Evolutionary conservation across 2,329 filamentous ascomycete genomes (phyloP).

Genomic region (Aspergillus pseudoglaucus): DNA sequence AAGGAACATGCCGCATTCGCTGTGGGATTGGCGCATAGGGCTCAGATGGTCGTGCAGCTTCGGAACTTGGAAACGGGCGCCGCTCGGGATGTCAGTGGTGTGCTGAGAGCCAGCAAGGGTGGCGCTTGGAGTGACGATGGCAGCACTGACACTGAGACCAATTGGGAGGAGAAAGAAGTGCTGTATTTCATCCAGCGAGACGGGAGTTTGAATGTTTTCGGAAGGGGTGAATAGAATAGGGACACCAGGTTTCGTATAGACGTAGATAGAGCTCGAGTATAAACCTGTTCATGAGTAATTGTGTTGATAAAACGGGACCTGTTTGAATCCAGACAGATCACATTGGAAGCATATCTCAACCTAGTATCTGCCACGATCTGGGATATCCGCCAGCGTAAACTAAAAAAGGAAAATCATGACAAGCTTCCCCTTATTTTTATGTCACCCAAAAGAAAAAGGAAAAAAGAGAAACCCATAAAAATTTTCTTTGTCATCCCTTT

Average conservation of each 20-base stretch:
- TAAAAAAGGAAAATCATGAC: slow-evolving; percentile 36
- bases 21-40: slow-evolving; percentile 66
- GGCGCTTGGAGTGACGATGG: slow-evolving; percentile 28
- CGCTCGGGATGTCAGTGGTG: slow-evolving; percentile 86
- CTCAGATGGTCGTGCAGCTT: slow-evolving; percentile 63
- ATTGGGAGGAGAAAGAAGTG: slow-evolving; percentile 58
- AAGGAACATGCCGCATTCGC: slow-evolving; percentile 64
- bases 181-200: slow-evolving; percentile 76
- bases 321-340: slow-evolving; percentile 22
- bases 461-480: background rate
- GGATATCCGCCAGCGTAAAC: slow-evolving; percentile 35
- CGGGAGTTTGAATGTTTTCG: slow-evolving; percentile 75
- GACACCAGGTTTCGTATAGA: background rate
- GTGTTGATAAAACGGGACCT: background rate
- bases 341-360: slow-evolving; percentile 25
- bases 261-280: slow-evolving; percentile 3
- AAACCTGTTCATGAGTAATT: background rate
- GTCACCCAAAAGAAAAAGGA: slow-evolving; percentile 11
- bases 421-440: slow-evolving; percentile 28
- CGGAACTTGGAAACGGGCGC: slow-evolving; percentile 76
- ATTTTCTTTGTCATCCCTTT: slow-evolving; percentile 1
- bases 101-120: slow-evolving; percentile 66
- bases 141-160: slow-evolving; percentile 19
- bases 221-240: slow-evolving; percentile 58
- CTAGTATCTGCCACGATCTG: slow-evolving; percentile 31